Percentiles rank a stretch among this genome's conserved stretches.
Conservation (phyloP, 495 filamentous ascomycete genomes). For the Aspergillus kassunensis region DNA sequence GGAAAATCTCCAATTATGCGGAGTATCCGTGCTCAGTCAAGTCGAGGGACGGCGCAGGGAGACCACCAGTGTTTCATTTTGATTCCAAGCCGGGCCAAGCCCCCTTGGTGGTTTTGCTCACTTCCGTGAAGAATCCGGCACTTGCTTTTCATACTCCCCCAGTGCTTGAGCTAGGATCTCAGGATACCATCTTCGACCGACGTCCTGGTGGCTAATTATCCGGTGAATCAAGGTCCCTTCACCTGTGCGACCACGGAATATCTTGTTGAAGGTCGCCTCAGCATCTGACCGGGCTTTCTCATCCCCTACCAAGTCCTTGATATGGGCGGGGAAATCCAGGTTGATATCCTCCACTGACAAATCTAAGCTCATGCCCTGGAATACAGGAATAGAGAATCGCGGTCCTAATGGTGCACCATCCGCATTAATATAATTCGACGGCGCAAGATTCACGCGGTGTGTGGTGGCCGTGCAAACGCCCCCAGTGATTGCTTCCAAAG, state of each 20-base stretch:
- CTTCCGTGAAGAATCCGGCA: neutral
- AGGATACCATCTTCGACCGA: conserved; percentile 78
- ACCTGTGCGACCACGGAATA: conserved; percentile 58
- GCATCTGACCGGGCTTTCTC: conserved; percentile 42
- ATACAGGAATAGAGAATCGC: conserved; percentile 83
- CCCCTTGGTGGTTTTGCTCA: neutral
- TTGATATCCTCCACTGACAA: conserved; percentile 70
- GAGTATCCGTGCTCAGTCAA: conserved; percentile 13
- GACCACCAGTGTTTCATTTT: conserved; percentile 2
- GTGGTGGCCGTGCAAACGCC: conserved; percentile 86
- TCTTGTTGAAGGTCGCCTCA: conserved; percentile 39
- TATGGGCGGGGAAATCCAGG: conserved; percentile 64
- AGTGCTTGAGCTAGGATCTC: conserved; percentile 51
- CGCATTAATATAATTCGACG: conserved; percentile 29
- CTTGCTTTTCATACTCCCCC: conserved; percentile 22
- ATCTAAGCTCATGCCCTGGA: conserved; percentile 84
- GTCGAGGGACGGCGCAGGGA: neutral
- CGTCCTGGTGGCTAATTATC: conserved; percentile 85
- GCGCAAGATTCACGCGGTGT: conserved; percentile 61
- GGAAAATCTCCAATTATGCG: conserved; percentile 8
- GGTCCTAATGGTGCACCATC: conserved; percentile 49
- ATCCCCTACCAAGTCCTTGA: conserved; percentile 45
- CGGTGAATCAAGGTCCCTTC: conserved; percentile 81
- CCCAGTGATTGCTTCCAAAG: conserved; percentile 82
- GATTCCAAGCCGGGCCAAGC: neutral